Evolutionary conservation across 2,329 filamentous ascomycete genomes (phyloP).

Genomic region (Claviceps capensis): DNA sequence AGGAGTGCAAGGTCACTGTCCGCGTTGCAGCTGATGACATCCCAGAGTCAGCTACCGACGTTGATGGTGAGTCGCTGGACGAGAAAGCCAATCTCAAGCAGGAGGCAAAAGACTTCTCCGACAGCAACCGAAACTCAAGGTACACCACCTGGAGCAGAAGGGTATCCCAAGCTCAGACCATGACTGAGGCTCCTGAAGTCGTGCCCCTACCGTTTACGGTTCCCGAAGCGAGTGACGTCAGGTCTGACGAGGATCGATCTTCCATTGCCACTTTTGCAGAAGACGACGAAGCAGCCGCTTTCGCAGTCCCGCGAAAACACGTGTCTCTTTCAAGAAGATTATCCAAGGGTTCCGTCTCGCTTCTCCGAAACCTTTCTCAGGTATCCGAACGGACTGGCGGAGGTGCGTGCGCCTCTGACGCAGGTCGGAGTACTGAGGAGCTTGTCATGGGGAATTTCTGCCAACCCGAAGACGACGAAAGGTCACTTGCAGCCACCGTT

Average conservation of each 20-base stretch:
- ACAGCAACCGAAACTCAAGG: conserved; percentile 12
- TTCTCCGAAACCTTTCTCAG: conserved; percentile 32
- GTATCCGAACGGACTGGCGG: conserved; percentile 11
- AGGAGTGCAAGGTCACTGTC: conserved; percentile 36
- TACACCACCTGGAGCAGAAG: conserved; percentile 8
- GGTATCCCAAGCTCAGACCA: conserved; percentile 9
- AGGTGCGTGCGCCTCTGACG: conserved; percentile 6
- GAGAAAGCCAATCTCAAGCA: conserved; percentile 17
- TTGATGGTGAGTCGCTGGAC: conserved; percentile 14
- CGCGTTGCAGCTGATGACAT: conserved; percentile 37
- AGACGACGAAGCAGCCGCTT: conserved; percentile 29
- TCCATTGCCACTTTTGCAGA: conserved; percentile 60
- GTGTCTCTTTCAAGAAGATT: conserved; percentile 32
- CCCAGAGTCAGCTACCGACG: conserved; percentile 13
- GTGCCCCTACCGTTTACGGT: conserved; percentile 54
- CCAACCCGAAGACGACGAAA: conserved; percentile 27
- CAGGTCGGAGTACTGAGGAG: conserved; percentile 32
- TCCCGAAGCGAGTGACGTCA: conserved; percentile 29
- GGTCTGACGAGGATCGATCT: conserved; percentile 37
- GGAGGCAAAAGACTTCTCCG: conserved; percentile 2
- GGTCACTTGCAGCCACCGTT: conserved; percentile 44
- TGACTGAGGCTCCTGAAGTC: conserved; percentile 32
- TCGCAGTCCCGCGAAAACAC: conserved; percentile 13
- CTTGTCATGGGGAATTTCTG: conserved; percentile 22
- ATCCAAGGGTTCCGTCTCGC: conserved; percentile 31